phyloP scores from a whole-genome alignment of 2,329 filamentous ascomycete species.

The Fusarium sp. region DNA sequence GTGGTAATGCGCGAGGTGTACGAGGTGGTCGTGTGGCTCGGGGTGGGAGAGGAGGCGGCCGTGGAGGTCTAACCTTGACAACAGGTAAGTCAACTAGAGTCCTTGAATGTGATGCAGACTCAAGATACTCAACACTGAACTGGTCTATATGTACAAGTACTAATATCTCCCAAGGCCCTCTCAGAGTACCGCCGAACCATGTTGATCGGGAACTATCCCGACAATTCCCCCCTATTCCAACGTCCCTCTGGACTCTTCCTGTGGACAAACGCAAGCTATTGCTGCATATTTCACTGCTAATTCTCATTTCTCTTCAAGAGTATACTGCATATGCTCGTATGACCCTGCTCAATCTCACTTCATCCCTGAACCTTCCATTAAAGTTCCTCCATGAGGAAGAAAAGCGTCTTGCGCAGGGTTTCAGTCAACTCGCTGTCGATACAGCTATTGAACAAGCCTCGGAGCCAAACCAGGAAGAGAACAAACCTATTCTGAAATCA shows the following conservation, averaged over 20 bases:
- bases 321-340: slow-evolving; percentile 81
- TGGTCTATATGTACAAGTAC: neutral
- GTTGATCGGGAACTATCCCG: slow-evolving; percentile 62
- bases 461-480: slow-evolving; percentile 66
- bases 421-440: slow-evolving; percentile 78
- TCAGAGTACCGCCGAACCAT: slow-evolving; percentile 57
- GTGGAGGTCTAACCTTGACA: slow-evolving; percentile 49
- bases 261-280: slow-evolving; percentile 74
- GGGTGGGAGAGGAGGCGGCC: slow-evolving; percentile 50
- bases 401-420: slow-evolving; percentile 76
- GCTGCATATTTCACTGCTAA: slow-evolving; percentile 77
- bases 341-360: slow-evolving; percentile 76
- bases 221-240: slow-evolving; percentile 71
- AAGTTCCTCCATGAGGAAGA: slow-evolving; percentile 78
- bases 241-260: slow-evolving; percentile 69
- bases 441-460: slow-evolving; percentile 49
- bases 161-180: slow-evolving; percentile 48
- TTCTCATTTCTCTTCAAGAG: slow-evolving; percentile 81
- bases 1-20: slow-evolving; percentile 48
- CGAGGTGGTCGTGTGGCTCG: slow-evolving; percentile 50
- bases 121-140: neutral
- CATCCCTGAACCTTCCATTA: slow-evolving; percentile 76
- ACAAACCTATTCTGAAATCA: slow-evolving; percentile 75
- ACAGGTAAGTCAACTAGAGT: slow-evolving; percentile 51
- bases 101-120: neutral